Percentiles rank a stretch among this genome's conserved stretches.
Conservation (phyloP, 1,284 basidiomycete species). For the Takashimella koratensis region DNA sequence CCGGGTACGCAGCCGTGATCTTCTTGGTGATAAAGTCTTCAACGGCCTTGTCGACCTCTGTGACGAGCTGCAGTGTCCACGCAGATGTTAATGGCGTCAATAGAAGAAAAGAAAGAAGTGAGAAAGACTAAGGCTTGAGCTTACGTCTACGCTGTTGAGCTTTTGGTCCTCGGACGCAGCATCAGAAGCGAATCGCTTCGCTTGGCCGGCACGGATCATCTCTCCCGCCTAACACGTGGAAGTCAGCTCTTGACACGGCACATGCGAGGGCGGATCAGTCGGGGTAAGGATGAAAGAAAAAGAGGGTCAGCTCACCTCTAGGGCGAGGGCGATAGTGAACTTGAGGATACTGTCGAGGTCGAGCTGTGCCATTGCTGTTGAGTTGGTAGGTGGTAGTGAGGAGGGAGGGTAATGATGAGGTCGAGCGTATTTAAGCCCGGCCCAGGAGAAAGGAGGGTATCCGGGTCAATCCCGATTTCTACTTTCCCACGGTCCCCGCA, state of each 20-base stretch:
- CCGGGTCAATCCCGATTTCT: background rate
- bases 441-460: background rate
- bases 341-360: conserved; percentile 65
- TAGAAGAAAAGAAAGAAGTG: too few species aligned
- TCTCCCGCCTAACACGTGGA: conserved; percentile 45
- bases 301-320: conserved; percentile 27
- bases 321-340: conserved; percentile 70
- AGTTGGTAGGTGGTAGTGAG: background rate
- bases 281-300: background rate
- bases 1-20: conserved; percentile 66
- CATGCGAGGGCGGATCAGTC: too few species aligned
- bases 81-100: too few species aligned
- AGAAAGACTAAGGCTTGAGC: conserved; percentile 6
- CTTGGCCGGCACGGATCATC: conserved; percentile 51
- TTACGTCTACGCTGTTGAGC: conserved; percentile 77
- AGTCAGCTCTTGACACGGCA: conserved; percentile 3
- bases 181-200: conserved; percentile 50
- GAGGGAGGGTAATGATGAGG: background rate
- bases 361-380: conserved; percentile 25
- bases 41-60: conserved; percentile 90
- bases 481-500: background rate
- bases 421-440: too few species aligned
- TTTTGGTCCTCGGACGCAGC: conserved; percentile 68
- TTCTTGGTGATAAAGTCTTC: conserved; percentile 77
- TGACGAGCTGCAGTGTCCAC: conserved; percentile 65